Evolutionary conservation across 2,329 filamentous ascomycete genomes (phyloP), one percentile per base, ranked within the genome.

Genomic region (Fusarium concolor): DNA sequence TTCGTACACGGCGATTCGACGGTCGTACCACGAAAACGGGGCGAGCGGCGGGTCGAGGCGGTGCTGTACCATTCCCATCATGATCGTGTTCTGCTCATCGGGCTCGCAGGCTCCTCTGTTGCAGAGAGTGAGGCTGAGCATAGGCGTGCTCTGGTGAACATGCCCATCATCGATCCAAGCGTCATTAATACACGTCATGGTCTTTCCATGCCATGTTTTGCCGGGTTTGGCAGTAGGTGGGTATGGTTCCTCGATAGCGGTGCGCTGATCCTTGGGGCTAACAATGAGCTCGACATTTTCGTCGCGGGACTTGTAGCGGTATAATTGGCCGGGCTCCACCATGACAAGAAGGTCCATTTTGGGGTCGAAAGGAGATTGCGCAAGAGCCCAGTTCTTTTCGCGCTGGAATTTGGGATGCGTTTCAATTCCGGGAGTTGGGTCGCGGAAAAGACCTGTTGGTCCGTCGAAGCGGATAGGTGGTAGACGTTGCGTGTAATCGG

Each of bases 71-170:
- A 71, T 70, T 26, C 68, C 68, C 28, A 70, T 15, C 62, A 71
- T 62, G 10, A 71, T 56, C 2, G 69, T 71, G 47, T 71, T 71
- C 10, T 65, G 29, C 9, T 61, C 56, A 12, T 38, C 38, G 4
- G 69, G 69, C 7, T 67, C 33, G 39, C 69, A 71, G 11, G 39
- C 22, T 10, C 66, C 69, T 20, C 69, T 53, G 11, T 71, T 65
- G 51, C 69, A 71, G 20, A 71, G 60, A 7, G 69, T 71, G 5
- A 71, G 11, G 22, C 66, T 68, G 2, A 71, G 47, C 68, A 71
- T 71, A 1, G 69, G 69, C 0, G 68, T 62, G n/a, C 68, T 71
- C 37, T 71, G 69, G 20, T 71, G 69, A 18, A 71, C 68, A 29
- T 65, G 50, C 12, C 38, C 46, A 0, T 71, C 53, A 3, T 65